Base-by-base conservation (phyloP, 805 yeast species). In the Clavispora asparagi region DNA sequence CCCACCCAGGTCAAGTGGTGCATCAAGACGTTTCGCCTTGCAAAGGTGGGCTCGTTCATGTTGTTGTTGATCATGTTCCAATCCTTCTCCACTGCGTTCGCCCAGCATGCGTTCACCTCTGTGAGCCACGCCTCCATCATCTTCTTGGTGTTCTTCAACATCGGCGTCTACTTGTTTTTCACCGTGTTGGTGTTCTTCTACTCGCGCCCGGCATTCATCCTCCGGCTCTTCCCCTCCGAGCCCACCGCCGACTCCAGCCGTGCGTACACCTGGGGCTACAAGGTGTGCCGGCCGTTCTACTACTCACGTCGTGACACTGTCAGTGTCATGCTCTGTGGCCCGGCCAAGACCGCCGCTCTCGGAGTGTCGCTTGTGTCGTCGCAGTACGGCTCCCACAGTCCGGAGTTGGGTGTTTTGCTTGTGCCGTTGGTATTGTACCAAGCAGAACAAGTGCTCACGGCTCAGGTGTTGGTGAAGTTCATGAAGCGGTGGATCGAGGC, bases 301-400 rank as follows among this genome's bases (percentile, higher is more conserved):
- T 85, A 85, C 63, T 73, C 74, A 56, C 78, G 83, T 54, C 63
- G 70, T 43, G 96, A 90, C 58, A 79, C 96, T 0, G 87, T 87
- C 31, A 75, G 91, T 11, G 77, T 90, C 42, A 77, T 89, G 85
- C 74, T 88, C 48, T 87, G 96, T 64, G 96, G 95, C 10, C 92
- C 95, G 6, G 96, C 97, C 2, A 90, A 89, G 63, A 89, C 96
- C 1, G 96, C 95, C 0, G 96, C 96, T 0, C 70, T 89, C 43
- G 97, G 96, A 32, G 95, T 89, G 4, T 85, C 95, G 1, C 70
- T 89, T 42, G 74, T 85, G n/a, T 74, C 90, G 1, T 79, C 92
- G 0, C 92, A 86, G 61, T 89, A 87, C 61, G 95, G 95, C 13
- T 64, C 78, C 6, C 58, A 74, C 39, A 79, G 77, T 55, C 70